These are phyloP conservation scores for Cryptococcus sp. DNA, from an alignment of 1,284 basidiomycete genomes.

Conservation along the genomic window DNA sequence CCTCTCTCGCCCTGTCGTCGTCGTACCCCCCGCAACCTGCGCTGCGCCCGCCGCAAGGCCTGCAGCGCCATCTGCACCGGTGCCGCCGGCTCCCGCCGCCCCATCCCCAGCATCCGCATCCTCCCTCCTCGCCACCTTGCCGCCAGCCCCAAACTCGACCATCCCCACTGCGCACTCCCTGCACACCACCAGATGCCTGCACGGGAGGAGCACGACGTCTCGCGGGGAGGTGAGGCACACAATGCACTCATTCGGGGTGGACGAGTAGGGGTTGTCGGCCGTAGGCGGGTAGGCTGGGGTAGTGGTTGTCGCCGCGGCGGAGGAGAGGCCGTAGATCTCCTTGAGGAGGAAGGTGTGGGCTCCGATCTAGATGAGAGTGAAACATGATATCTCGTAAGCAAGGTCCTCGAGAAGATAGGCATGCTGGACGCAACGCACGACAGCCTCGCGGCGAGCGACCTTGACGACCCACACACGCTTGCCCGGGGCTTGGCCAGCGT, in stretches of 20 bases:
- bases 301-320: constrained; percentile 34
- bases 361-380: constrained; percentile 60
- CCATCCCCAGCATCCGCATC: constrained; percentile 16
- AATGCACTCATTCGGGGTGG: constrained; percentile 78
- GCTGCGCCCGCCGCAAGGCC: constrained; percentile 38
- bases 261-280: constrained; percentile 58
- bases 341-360: constrained; percentile 85
- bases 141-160: constrained; percentile 90
- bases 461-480: constrained; percentile 72
- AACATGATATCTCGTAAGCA: background rate
- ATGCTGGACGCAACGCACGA: constrained; percentile 31
- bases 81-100: constrained; percentile 18
- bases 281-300: constrained; percentile 56
- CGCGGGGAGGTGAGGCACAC: constrained; percentile 78
- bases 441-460: constrained; percentile 82
- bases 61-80: constrained; percentile 17
- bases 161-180: constrained; percentile 88
- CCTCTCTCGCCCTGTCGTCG: constrained; percentile 50
- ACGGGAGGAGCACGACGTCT: constrained; percentile 84
- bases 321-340: constrained; percentile 81
- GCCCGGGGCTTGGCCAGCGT: constrained; percentile 44
- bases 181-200: constrained; percentile 85
- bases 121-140: constrained; percentile 64
- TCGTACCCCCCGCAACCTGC: constrained; percentile 33
- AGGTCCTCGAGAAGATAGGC: background rate